These are phyloP conservation scores for Botryotinia globosa DNA, from an alignment of 2,329 filamentous ascomycete species.

Conservation along the genomic window DNA sequence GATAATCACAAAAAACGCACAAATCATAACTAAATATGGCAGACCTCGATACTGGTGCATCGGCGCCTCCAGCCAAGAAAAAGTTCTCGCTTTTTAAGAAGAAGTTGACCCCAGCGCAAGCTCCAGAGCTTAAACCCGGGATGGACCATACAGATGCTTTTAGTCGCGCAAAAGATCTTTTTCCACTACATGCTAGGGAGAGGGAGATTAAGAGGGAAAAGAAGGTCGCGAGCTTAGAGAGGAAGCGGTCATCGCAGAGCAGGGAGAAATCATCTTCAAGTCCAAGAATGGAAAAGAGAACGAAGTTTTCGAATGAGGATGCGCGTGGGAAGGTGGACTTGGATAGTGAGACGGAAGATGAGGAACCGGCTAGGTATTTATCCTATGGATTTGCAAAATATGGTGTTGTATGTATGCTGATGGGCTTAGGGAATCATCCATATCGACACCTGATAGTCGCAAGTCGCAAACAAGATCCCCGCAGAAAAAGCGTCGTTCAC, in stretches of 20 bases:
- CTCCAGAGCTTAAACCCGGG: constrained; percentile 38
- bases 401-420: not conserved
- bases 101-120: constrained; percentile 46
- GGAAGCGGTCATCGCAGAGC: constrained; percentile 30
- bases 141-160: constrained; percentile 45
- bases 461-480: constrained; percentile 23
- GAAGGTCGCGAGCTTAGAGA: constrained; percentile 30
- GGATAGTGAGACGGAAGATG: constrained; percentile 21
- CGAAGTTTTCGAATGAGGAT: constrained; percentile 26
- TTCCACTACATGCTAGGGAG: constrained; percentile 45
- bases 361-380: constrained; percentile 10
- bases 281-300: constrained; percentile 32
- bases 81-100: constrained; percentile 52
- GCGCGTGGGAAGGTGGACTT: constrained; percentile 23
- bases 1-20: not conserved
- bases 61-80: constrained; percentile 26
- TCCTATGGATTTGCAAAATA: not conserved
- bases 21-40: constrained; percentile 9
- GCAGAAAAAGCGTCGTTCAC: constrained; percentile 19
- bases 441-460: constrained; percentile 26
- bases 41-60: constrained; percentile 3
- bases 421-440: constrained; percentile 28
- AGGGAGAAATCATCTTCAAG: constrained; percentile 29
- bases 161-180: constrained; percentile 47
- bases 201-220: constrained; percentile 41